Evolutionary conservation across 169 alveolate genomes (phyloP).

Genomic region (Toxoplasma gondii): DNA sequence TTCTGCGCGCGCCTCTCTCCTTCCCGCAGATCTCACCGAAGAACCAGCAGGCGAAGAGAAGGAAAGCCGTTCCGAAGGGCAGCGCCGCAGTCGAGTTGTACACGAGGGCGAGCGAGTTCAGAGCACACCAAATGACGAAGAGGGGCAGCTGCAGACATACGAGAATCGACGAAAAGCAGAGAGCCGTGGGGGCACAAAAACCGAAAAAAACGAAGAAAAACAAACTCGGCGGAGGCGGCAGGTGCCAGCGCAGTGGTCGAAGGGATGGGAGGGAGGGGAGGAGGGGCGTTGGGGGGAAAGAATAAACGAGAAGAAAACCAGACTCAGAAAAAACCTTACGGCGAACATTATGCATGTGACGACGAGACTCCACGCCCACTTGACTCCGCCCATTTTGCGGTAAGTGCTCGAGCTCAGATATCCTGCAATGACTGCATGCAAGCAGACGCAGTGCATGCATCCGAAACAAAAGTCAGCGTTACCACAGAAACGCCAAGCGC

Average conservation of each 20-base stretch:
- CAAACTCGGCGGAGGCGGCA: not conserved
- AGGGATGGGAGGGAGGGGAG: no score
- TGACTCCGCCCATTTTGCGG: slow-evolving; percentile 51
- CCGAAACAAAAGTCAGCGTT: not conserved
- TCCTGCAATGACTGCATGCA: slow-evolving; percentile 46
- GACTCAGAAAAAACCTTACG: not conserved
- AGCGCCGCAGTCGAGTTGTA: slow-evolving; percentile 49
- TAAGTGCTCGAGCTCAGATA: slow-evolving; percentile 41
- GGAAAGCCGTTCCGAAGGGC: slow-evolving; percentile 48
- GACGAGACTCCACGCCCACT: slow-evolving; percentile 64
- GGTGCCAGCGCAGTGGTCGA: no score
- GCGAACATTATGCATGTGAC: slow-evolving; percentile 32
- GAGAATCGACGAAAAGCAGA: not conserved
- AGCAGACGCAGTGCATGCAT: not conserved
- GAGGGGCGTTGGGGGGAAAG: no score
- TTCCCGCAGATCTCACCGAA: not conserved
- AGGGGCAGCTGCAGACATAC: slow-evolving; percentile 41
- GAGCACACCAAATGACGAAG: slow-evolving; percentile 42
- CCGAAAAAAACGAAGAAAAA: not conserved
- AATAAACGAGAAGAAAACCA: not conserved
- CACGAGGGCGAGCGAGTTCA: slow-evolving; percentile 35
- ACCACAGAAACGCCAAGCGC: no score
- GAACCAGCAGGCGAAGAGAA: slow-evolving; percentile 39
- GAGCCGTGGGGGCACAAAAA: not conserved
- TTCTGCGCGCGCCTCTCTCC: not conserved